These are phyloP conservation scores for Dorcoceras hygrometricum DNA, from an alignment of 257 asterid genomes.

Conservation along the genomic window DNA sequence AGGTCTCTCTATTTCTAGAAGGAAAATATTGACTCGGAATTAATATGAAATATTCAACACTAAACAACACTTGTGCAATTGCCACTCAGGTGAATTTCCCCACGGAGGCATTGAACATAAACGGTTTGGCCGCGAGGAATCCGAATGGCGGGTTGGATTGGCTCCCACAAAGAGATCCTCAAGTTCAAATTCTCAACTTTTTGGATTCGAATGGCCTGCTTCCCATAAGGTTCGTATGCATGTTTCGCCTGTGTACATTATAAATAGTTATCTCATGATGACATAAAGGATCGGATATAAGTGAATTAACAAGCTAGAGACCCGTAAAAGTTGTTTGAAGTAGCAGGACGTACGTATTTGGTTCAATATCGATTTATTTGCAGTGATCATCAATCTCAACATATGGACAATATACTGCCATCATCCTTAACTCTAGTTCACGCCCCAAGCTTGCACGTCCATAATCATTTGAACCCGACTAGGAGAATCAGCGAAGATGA, in stretches of 20 bases:
- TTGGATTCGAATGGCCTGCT: conserved; percentile 66
- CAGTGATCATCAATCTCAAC: conserved; percentile 57
- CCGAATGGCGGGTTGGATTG: conserved; percentile 48
- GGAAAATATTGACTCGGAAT: not conserved
- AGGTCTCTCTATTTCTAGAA: conserved; percentile 29
- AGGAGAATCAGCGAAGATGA: conserved; percentile 48
- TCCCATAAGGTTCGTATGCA: conserved; percentile 49
- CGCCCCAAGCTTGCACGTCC: conserved; percentile 36
- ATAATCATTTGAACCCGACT: conserved; percentile 45
- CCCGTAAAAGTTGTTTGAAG: not conserved
- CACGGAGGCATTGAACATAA: conserved; percentile 32
- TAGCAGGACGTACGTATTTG: no score
- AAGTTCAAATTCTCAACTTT: conserved; percentile 65
- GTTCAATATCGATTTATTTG: not conserved
- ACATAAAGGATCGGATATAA: not conserved
- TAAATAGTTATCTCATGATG: no score
- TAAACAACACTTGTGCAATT: not conserved
- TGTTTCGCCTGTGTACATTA: not conserved
- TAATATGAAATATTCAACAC: no score
- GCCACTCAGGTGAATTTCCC: conserved; percentile 48
- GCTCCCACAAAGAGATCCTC: conserved; percentile 73
- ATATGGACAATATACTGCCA: conserved; percentile 43
- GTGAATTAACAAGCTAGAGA: no score
- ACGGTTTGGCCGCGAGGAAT: conserved; percentile 38
- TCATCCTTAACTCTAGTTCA: conserved; percentile 45